Conservation (phyloP, 2,329 filamentous ascomycete species). For the Ophiosphaerella korrae region DNA sequence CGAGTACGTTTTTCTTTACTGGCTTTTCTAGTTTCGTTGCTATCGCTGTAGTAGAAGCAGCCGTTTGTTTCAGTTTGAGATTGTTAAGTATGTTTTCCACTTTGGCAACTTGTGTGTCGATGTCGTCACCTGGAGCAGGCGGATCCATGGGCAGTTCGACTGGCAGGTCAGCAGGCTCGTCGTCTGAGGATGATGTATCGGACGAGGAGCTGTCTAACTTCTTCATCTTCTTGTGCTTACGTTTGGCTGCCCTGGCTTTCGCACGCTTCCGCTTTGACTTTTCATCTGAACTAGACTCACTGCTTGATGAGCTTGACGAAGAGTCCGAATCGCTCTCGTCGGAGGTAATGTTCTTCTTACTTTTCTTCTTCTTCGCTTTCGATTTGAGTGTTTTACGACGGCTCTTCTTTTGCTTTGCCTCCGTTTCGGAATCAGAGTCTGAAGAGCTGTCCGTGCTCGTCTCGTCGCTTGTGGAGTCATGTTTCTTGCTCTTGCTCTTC, state of each 20-base stretch:
- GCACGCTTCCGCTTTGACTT: slow-evolving; percentile 21
- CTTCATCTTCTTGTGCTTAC: slow-evolving; percentile 20
- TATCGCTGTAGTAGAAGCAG: slow-evolving; percentile 12
- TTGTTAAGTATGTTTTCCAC: slow-evolving; percentile 15
- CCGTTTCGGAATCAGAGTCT: slow-evolving; percentile 22
- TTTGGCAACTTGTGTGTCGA: slow-evolving; percentile 21
- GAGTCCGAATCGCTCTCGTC: slow-evolving; percentile 18
- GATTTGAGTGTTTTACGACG: slow-evolving; percentile 20
- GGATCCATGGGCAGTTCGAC: slow-evolving; percentile 4
- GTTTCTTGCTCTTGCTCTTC: slow-evolving; percentile 30
- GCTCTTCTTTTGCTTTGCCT: slow-evolving; percentile 13
- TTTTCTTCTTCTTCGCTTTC: slow-evolving; percentile 30
- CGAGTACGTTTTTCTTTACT: slow-evolving; percentile 52
- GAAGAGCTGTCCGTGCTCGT: slow-evolving; percentile 21
- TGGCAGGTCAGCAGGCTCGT: slow-evolving; percentile 7
- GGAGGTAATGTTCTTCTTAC: slow-evolving; percentile 28
- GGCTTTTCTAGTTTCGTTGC: slow-evolving; percentile 22
- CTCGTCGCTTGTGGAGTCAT: slow-evolving; percentile 20
- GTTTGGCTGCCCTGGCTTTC: slow-evolving; percentile 23
- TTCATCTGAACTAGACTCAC: slow-evolving; percentile 20
- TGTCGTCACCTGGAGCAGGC: slow-evolving; percentile 12
- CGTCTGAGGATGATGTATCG: slow-evolving; percentile 14
- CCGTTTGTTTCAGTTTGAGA: slow-evolving; percentile 23
- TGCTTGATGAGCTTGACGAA: slow-evolving; percentile 20
- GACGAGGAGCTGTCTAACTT: slow-evolving; percentile 9